Conservation (phyloP, 163 green algal species). For the Picocystis sp. region DNA sequence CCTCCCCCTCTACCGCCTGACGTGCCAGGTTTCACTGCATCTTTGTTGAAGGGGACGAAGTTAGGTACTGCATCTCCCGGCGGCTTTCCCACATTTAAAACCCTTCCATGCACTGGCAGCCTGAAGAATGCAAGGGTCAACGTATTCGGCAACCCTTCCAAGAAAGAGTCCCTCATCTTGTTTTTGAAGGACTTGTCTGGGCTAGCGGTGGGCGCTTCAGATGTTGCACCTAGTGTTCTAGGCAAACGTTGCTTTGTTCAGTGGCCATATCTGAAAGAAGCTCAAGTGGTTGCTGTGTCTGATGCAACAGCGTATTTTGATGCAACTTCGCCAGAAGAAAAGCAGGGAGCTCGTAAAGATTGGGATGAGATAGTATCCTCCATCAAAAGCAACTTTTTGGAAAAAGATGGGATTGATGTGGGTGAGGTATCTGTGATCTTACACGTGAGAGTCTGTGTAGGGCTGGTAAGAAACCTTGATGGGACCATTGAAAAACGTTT, state of each 20-base stretch:
- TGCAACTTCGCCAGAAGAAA: background rate
- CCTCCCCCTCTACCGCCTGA: conserved; percentile 1
- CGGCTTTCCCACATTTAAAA: conserved; percentile 63
- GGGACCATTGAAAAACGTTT: conserved; percentile 64
- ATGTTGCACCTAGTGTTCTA: conserved; percentile 38
- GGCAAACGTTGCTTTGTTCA: conserved; percentile 44
- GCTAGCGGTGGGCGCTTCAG: conserved; percentile 5
- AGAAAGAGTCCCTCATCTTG: conserved; percentile 72
- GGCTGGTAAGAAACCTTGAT: conserved; percentile 37
- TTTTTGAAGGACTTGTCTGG: conserved; percentile 20
- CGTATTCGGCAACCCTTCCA: conserved; percentile 55
- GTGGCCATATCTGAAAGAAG: conserved; percentile 74
- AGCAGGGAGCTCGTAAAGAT: conserved; percentile 6
- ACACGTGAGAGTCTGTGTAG: conserved; percentile 40
- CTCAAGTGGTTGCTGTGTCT: conserved; percentile 42
- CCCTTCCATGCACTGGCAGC: conserved; percentile 25
- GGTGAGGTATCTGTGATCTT: conserved; percentile 32
- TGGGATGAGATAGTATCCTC: conserved; percentile 5
- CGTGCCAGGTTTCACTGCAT: conserved; percentile 1
- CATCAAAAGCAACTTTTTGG: conserved; percentile 1
- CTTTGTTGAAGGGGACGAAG: conserved; percentile 10
- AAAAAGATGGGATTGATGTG: conserved; percentile 35
- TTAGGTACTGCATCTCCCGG: conserved; percentile 7
- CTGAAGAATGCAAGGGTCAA: conserved; percentile 43
- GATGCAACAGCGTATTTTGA: conserved; percentile 22